Evolutionary conservation across 495 filamentous ascomycete genomes (phyloP), one percentile per base, ranked within the genome.

Genomic region (Tuber calosporum): DNA sequence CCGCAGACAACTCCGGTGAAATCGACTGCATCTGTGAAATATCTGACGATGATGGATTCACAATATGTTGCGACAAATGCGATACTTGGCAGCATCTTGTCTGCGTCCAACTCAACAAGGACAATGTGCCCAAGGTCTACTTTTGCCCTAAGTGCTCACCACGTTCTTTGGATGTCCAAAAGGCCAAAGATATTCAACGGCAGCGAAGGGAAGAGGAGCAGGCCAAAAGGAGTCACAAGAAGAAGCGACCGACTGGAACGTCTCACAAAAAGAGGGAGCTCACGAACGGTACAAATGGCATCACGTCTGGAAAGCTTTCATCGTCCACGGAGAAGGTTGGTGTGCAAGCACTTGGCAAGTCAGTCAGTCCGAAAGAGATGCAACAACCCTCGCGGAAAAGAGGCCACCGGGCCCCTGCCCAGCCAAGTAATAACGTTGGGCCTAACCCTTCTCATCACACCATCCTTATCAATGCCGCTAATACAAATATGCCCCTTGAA

Each of bases 1-100:
- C 69, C 30, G 76, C 71, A 43, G 79, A 81, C 69, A 66, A 74
- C 48, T 75, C 74, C 62, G 80, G 79, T 58, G 79, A 78, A 78
- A 99, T 99, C 85, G 96, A 94, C 86, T 99, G 95, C 87, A 94
- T 98, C 77, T 99, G 95, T 84, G 87, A 89, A 80, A 97, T 89
- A 82, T 78, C 88, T 80, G 93, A 97, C 85, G 95, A 98, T 86
- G 95, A 99, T 85, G 95, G 96, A 80, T 93, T 91, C 82, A 99
- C 96, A 72, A 95, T 99, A 72, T 92, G 91, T 84, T 99, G 95
- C 87, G 95, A 99, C 82, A 85, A 84, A 72, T 99, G 95, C 84
- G 91, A 97, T 81, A 96, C 93, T 66, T 99, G 95, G 95, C 95
- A 99, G 83, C 95, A 99, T 83, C 94, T 96, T 75, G 88, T 92